Evolutionary conservation across 345 rosid genomes (phyloP), one percentile per base, ranked within the genome.

Genomic region (Conringia planisiliqua): DNA sequence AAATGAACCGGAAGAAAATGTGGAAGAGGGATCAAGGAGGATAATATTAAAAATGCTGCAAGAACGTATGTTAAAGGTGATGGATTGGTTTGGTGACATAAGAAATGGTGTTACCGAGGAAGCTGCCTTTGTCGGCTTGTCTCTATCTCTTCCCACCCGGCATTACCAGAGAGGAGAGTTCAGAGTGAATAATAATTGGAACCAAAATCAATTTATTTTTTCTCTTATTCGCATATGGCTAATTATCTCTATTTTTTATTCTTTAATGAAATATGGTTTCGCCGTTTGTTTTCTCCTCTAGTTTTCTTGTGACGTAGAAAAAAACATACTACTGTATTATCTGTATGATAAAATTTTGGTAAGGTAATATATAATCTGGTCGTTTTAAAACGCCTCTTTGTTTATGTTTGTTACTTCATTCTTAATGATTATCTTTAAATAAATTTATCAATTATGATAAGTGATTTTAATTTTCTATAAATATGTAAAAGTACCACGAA

Each of bases 101-200:
- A 60, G 29, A 13, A n/a, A 68, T 61, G 79, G 12, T 20, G 39
- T 75, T 75, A 61, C 68, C 74, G 46, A 75, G 63, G 74, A 75
- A 68, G 63, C 74, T 75, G 54, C 43, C 62, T 4, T 61, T 76
- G 74, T 76, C 69, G 70, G 54, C 13, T 30, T 51, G 63, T 68
- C 70, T 13, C 35, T 58, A 66, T 74, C 78, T 24, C 58, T 43
- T 33, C 58, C 56, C 56, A 65, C 70, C 39, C 33, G 68, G 62
- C 69, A 54, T 52, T 14, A 72, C 33, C 62, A 54, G 70, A 73
- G 42, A 20, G 27, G 55, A 50, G 16, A 43, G 46, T 43, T 62
- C 76, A 58, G 35, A 33, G 1, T 22, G 26, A 14, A 30, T 44
- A 22, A 55, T 47, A 14, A 42, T 63, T 62, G 51, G 69, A 26